phyloP scores from a whole-genome alignment of 371 early-diverging fungal species.

The Saksenaea oblongispora region DNA sequence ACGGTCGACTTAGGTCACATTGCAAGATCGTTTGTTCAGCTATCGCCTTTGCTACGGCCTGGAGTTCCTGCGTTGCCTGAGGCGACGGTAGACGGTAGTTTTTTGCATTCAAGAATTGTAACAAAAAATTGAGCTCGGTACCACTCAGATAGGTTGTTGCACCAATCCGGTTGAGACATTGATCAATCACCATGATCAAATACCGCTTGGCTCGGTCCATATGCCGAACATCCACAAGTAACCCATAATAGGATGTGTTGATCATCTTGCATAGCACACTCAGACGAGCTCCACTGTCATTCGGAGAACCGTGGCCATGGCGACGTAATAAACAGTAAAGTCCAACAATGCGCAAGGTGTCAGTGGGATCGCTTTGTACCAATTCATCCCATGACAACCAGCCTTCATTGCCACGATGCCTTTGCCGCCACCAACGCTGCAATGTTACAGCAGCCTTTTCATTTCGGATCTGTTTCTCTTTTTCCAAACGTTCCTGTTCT shows the following conservation, averaged over 20 bases:
- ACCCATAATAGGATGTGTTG: constrained; percentile 21
- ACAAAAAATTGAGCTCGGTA: constrained; percentile 49
- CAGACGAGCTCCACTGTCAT: constrained; percentile 16
- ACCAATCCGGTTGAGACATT: constrained; percentile 26
- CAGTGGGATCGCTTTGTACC: not conserved
- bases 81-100: constrained; percentile 29
- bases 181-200: constrained; percentile 21
- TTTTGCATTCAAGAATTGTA: constrained; percentile 53
- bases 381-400: constrained; percentile 31
- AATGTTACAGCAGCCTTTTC: constrained; percentile 22
- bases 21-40: not conserved
- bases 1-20: constrained; percentile 26
- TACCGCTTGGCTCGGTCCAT: constrained; percentile 20
- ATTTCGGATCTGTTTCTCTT: constrained; percentile 9
- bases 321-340: constrained; percentile 25
- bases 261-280: constrained; percentile 20
- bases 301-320: not conserved
- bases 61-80: not conserved
- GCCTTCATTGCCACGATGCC: constrained; percentile 9
- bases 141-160: constrained; percentile 37
- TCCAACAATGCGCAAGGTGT: constrained; percentile 17
- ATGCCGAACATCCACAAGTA: constrained; percentile 36
- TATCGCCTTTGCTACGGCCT: constrained; percentile 17
- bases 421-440: constrained; percentile 38
- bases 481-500: constrained; percentile 30